These are phyloP conservation scores for Suillus spraguei DNA, from an alignment of 768 basidiomycete genomes.

Conservation along the genomic window DNA sequence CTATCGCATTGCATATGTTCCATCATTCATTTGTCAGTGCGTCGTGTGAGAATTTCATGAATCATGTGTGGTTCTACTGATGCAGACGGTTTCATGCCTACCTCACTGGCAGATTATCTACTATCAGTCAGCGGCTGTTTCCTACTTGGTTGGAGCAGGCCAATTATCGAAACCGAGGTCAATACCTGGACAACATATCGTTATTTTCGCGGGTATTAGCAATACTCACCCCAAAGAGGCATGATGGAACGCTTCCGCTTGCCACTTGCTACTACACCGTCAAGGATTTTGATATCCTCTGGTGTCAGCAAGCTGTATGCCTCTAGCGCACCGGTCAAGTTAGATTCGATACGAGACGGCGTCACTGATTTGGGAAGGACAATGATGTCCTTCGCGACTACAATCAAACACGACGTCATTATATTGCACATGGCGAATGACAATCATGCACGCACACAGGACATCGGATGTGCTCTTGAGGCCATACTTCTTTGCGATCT, in stretches of 20 bases:
- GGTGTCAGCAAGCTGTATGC: conserved; percentile 48
- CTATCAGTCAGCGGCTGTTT: neutral
- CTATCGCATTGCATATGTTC: neutral
- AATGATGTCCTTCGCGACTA: conserved; percentile 66
- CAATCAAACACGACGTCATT: conserved; percentile 10
- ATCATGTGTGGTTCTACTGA: neutral
- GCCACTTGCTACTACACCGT: conserved; percentile 55
- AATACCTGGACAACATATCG: conserved; percentile 42
- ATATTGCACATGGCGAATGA: conserved; percentile 11
- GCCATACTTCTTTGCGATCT: conserved; percentile 60
- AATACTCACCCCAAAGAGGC: conserved; percentile 68
- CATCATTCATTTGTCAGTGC: neutral
- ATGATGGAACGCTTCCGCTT: conserved; percentile 72
- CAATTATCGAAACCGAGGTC: conserved; percentile 76
- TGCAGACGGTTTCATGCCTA: neutral
- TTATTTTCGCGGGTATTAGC: conserved; percentile 3
- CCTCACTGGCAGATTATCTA: neutral
- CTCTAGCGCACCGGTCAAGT: conserved; percentile 52
- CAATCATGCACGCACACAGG: conserved; percentile 43
- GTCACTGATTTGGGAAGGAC: conserved; percentile 81
- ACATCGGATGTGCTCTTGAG: conserved; percentile 55
- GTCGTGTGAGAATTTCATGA: neutral
- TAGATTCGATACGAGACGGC: conserved; percentile 62
- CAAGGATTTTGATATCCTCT: conserved; percentile 57
- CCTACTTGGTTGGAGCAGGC: conserved; percentile 29